Base-by-base conservation (phyloP, 2,329 filamentous ascomycete genomes). In the Paramyrothecium sp. region DNA sequence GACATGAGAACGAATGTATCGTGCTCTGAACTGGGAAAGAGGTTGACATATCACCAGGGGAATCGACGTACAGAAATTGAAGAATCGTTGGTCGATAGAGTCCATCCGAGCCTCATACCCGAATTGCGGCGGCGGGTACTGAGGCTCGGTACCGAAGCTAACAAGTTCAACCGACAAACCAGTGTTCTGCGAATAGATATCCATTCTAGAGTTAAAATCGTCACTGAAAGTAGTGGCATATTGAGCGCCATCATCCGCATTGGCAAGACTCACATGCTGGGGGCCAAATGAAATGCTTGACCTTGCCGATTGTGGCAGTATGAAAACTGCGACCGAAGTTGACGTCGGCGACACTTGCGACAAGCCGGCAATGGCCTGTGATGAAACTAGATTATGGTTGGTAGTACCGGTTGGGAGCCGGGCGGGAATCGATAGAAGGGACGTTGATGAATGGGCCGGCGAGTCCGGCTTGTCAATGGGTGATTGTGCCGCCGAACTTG, bases 61-160 rank as follows among this genome's bases (percentile, higher is more conserved):
- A 23, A 22, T 20, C 16, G 49, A 71, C 72, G 38, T 67, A 74
- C 72, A 74, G 52, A 74, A 74, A 47, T 67, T 62, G 61, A 67
- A 74, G 46, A 74, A 67, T 22, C 64, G 63, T 49, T 69, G 59
- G 54, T 74, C 72, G 51, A 66, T 71, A 7, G 57, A 34, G 53
- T 73, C 71, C 70, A 73, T 73, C 26, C 68, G 67, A 13, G 69
- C 66, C 21, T 65, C 61, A 10, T 65, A 64, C 3, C 71, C 71
- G 57, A 71, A 73, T 13, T 65, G 68, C 2, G 65, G 60, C n/a
- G 70, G 69, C 13, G 68, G 23, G 54, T 60, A 65, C 26, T 57
- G 59, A 7, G 68, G 67, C 2, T 66, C 64, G 3, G 3, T 17
- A 26, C 62, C 60, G 4, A 60, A 54, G 49, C 38, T 33, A 20